A percentile compares a stretch with the other conserved stretches of the same genome.
Conservation (phyloP, 1,139 yeast genomes). For the Protomyces inouyei region DNA sequence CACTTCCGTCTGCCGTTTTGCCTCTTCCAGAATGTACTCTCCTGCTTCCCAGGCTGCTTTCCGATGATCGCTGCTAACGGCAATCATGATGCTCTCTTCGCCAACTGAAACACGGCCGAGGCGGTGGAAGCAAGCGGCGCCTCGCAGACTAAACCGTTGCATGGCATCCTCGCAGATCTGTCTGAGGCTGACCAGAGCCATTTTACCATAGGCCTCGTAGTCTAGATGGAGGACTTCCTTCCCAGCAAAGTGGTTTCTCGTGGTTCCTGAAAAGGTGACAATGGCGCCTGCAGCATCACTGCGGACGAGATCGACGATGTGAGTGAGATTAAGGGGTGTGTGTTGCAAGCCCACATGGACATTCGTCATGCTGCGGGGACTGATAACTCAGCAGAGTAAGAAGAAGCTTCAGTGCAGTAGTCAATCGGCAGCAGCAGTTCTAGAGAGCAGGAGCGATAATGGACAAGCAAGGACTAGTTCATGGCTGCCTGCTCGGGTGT, state of each 20-base stretch:
- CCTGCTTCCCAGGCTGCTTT: conserved; percentile 48
- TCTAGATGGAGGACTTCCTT: conserved; percentile 42
- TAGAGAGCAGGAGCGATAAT: too few relatives aligned
- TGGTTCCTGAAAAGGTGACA: conserved; percentile 48
- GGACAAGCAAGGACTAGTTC: too few relatives aligned
- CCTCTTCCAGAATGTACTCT: conserved; percentile 44
- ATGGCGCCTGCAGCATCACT: conserved; percentile 46
- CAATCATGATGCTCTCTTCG: conserved; percentile 47
- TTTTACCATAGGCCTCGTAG: conserved; percentile 45
- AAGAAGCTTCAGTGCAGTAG: too few relatives aligned
- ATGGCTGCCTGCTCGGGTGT: too few relatives aligned
- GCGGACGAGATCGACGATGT: conserved; percentile 36
- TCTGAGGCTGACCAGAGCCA: conserved; percentile 42
- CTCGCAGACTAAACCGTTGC: conserved; percentile 38
- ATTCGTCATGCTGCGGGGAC: not conserved
- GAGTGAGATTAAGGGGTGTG: conserved; percentile 18
- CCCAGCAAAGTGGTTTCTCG: conserved; percentile 45
- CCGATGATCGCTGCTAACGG: conserved; percentile 48
- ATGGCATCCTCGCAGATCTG: conserved; percentile 41
- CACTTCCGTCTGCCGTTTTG: conserved; percentile 45
- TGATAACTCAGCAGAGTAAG: not conserved
- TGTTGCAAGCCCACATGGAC: conserved; percentile 16
- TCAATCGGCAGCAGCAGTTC: too few relatives aligned
- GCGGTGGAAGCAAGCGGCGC: conserved; percentile 45
- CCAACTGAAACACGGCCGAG: conserved; percentile 48